These are phyloP conservation scores for Seiridium cupressi DNA, from an alignment of 2,329 filamentous ascomycete genomes.

Conservation along the genomic window DNA sequence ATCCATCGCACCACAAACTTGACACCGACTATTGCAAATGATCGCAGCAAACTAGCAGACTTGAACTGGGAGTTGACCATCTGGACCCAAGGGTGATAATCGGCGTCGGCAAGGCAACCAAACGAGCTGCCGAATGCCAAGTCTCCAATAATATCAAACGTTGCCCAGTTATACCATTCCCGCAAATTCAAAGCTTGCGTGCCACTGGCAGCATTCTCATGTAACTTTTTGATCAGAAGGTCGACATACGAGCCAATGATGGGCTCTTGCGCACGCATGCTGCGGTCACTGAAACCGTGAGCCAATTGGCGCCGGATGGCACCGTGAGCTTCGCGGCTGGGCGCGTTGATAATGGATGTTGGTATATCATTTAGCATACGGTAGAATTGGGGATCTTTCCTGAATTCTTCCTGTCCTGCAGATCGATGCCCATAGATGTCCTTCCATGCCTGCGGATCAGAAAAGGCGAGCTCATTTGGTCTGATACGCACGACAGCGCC, in stretches of 20 bases:
- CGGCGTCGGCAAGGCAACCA: background rate
- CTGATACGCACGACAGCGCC: slow-evolving; percentile 37
- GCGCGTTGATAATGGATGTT: slow-evolving; percentile 25
- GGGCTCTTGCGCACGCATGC: slow-evolving; percentile 38
- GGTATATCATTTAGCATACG: slow-evolving; percentile 19
- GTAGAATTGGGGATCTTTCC: slow-evolving; percentile 28
- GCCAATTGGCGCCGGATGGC: slow-evolving; percentile 32
- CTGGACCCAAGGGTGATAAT: background rate
- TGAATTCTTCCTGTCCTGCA: slow-evolving; percentile 24
- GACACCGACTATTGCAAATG: background rate
- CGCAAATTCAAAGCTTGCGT: slow-evolving; percentile 27
- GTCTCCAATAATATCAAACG: slow-evolving; percentile 13
- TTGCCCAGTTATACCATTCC: slow-evolving; percentile 37
- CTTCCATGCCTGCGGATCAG: slow-evolving; percentile 30
- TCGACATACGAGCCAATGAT: slow-evolving; percentile 37
- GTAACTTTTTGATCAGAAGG: slow-evolving; percentile 28
- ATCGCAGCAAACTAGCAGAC: background rate
- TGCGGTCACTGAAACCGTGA: slow-evolving; percentile 36
- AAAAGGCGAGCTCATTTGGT: slow-evolving; percentile 35
- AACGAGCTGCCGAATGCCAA: background rate
- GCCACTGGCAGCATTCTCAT: slow-evolving; percentile 19
- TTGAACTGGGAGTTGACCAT: background rate
- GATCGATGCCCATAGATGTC: slow-evolving; percentile 21
- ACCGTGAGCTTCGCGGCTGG: slow-evolving; percentile 29
- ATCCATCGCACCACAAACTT: background rate